A percentile compares a stretch with the other conserved stretches of the same genome.
Evolutionary conservation across 768 basidiomycete species (phyloP).

Genomic region (Mycena indigotica): DNA sequence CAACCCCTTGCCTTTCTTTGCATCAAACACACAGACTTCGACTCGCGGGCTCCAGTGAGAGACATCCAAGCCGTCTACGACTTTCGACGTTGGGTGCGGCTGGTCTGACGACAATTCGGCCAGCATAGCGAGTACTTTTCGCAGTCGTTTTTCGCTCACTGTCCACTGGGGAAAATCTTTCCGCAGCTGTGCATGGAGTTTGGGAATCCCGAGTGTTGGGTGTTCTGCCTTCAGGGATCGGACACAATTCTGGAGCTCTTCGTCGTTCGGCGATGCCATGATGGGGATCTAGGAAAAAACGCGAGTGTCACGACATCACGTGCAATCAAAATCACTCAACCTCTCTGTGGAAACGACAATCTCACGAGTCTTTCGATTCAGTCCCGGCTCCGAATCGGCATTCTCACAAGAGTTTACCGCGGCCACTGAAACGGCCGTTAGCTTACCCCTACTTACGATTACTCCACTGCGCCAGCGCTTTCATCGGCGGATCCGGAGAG

Average conservation of each 20-base stretch:
- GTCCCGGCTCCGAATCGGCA: too few relatives aligned
- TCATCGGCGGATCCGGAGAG: too few relatives aligned
- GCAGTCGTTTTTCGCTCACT: conserved; percentile 82
- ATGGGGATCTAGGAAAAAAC: neutral
- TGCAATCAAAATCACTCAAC: too few relatives aligned
- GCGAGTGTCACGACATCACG: too few relatives aligned
- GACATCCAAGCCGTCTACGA: conserved; percentile 67
- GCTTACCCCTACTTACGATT: too few relatives aligned
- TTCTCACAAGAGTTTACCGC: too few relatives aligned
- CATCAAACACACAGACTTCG: conserved; percentile 66
- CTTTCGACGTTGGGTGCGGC: conserved; percentile 21
- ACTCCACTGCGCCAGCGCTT: too few relatives aligned
- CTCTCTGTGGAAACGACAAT: too few relatives aligned
- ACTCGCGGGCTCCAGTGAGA: conserved; percentile 64
- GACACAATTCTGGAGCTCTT: conserved; percentile 59
- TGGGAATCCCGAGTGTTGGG: conserved; percentile 69
- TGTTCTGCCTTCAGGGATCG: conserved; percentile 55
- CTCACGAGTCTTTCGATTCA: too few relatives aligned
- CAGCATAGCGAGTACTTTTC: conserved; percentile 59
- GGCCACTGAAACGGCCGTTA: too few relatives aligned
- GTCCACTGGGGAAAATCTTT: conserved; percentile 65
- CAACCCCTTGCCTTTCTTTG: conserved; percentile 80
- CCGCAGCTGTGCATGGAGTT: conserved; percentile 67
- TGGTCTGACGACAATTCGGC: conserved; percentile 16
- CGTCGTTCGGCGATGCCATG: conserved; percentile 53